These are phyloP conservation scores for Teratosphaeria zuluensis DNA, from an alignment of 2,329 filamentous ascomycete species.

Conservation along the genomic window DNA sequence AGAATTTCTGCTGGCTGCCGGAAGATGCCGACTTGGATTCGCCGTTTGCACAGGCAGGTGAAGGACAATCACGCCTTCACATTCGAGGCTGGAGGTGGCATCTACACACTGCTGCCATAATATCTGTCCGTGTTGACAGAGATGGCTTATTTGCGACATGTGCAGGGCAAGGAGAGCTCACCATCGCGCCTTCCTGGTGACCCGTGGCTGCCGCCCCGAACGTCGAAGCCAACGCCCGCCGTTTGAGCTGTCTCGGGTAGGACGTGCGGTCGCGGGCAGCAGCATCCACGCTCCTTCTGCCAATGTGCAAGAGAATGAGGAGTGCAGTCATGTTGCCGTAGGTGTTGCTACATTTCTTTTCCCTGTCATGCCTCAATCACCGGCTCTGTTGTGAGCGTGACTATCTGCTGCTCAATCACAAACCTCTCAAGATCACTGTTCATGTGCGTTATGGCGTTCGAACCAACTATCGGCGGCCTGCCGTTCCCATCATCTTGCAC, in stretches of 20 bases:
- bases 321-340: not conserved
- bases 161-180: not conserved
- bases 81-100: no score
- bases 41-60: not conserved
- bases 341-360: not conserved
- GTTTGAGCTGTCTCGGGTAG: not conserved
- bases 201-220: not conserved
- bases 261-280: not conserved
- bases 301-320: not conserved
- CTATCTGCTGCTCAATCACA: no score
- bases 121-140: no score
- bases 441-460: no score
- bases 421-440: no score
- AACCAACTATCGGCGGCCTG: no score
- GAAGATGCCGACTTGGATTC: not conserved
- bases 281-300: not conserved
- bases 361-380: no score
- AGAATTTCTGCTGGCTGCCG: not conserved
- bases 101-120: no score
- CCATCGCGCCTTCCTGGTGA: not conserved
- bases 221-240: not conserved
- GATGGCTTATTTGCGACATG: no score
- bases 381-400: no score
- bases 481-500: no score
- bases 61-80: no score